A percentile compares a stretch with the other conserved stretches of the same genome.
Conservation (phyloP, 257 asterid species). For the Solanum stenotomum region DNA sequence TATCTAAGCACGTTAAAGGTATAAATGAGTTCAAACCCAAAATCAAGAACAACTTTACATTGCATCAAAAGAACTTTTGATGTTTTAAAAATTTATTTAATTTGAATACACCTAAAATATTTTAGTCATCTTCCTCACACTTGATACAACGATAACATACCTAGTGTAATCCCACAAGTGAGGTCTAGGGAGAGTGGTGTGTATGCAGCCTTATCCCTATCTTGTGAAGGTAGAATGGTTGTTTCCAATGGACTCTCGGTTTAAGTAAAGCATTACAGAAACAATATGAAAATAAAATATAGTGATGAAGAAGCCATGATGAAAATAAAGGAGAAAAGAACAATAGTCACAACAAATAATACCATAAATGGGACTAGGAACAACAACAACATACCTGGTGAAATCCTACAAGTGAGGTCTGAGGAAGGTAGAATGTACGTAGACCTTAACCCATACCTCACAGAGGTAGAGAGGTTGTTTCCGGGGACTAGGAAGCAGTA, state of each 20-base stretch:
- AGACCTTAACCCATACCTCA: neutral
- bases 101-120: neutral
- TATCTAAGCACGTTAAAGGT: constrained; percentile 79
- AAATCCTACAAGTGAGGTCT: neutral
- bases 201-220: neutral
- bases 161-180: neutral
- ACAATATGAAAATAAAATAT: neutral
- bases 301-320: neutral
- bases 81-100: neutral
- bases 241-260: neutral
- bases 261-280: neutral
- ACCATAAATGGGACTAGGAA: neutral
- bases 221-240: neutral
- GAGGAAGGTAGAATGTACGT: neutral
- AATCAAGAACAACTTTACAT: neutral
- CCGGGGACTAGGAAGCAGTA: neutral
- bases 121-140: neutral
- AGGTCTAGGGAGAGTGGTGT: neutral
- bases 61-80: neutral
- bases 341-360: neutral
- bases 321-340: neutral
- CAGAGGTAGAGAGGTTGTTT: neutral
- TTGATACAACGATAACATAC: neutral
- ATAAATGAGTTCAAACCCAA: neutral
- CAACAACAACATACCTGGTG: neutral